A percentile compares a stretch with the other conserved stretches of the same genome.
Evolutionary conservation across 257 asterid species (phyloP).

Genomic region (Solanum peruvianum): DNA sequence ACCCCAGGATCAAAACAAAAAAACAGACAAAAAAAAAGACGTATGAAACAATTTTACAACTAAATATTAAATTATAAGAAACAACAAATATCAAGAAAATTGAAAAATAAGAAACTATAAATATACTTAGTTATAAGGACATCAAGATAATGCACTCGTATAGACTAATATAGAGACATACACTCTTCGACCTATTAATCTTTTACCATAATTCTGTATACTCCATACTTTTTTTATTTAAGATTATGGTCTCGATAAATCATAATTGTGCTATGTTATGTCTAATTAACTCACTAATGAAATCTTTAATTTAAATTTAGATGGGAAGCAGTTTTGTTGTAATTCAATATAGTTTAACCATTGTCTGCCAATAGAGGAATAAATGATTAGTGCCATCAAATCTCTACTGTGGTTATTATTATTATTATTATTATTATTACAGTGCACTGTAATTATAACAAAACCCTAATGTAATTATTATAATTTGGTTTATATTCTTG

Average conservation of each 20-base stretch:
- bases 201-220: neutral
- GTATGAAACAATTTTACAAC: too few species aligned
- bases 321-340: neutral
- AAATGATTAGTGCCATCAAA: conserved; percentile 11
- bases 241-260: neutral
- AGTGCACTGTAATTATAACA: conserved; percentile 9
- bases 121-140: neutral
- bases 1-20: neutral
- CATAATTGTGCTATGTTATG: neutral
- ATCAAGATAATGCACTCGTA: neutral
- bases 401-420: neutral
- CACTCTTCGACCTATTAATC: neutral
- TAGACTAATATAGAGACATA: neutral
- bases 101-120: neutral
- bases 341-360: neutral
- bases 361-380: neutral
- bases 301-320: neutral
- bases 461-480: conserved; percentile 6
- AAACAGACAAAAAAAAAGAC: neutral
- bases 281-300: neutral
- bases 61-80: neutral
- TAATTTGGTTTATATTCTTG: conserved; percentile 1
- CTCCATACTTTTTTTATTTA: neutral
- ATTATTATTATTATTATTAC: neutral
- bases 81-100: neutral